Evolutionary conservation across 805 yeast genomes (phyloP), one percentile per base, ranked within the genome.

Genomic region (Phaffomyces antillensis): DNA sequence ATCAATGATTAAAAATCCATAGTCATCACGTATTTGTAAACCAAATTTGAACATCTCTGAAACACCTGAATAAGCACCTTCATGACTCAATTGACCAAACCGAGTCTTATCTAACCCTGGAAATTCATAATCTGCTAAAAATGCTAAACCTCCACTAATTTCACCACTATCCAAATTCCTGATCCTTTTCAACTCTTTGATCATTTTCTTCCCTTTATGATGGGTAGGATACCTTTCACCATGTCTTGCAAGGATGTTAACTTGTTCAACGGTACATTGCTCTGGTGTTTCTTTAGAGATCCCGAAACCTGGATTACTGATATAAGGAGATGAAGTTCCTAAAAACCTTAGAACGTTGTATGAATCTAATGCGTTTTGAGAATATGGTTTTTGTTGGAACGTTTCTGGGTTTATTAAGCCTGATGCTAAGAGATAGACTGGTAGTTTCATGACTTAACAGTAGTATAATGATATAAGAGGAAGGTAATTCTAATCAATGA

Each of bases 241-340:
- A 49, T 79, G 85, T 51, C 85, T 70, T 45, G 69, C 64, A 33
- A 73, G 52, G 51, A 73, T 56, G 51, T 73, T 74, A 9, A 76
- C 83, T 56, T 79, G 83, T 48, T 76, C 77, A 39, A 77, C 66
- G 0, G 60, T 52, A 57, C 83, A 77, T 32, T 68, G 69, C 1
- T 53, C 59, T 15, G 86, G 86, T 2, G 73, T 61, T 18, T 73
- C 77, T 36, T 76, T 66, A 39, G 69, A 65, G 39, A 79, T 72
- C 15, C 85, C 84, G 47, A 54, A 70, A 0, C 82, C 80, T 6
- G 68, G 64, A 42, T 72, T 66, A 47, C 70, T 73, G 12, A 70
- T 55, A 55, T 69, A 78, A 10, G 84, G 84, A 1, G 76, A 80
- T 31, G 70, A 53, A n/a, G 79, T 79, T 13, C 75, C 78, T 42